These are phyloP conservation scores for Rhododendron griersonianum DNA, from an alignment of 148 eudicot genomes.

Conservation along the genomic window DNA sequence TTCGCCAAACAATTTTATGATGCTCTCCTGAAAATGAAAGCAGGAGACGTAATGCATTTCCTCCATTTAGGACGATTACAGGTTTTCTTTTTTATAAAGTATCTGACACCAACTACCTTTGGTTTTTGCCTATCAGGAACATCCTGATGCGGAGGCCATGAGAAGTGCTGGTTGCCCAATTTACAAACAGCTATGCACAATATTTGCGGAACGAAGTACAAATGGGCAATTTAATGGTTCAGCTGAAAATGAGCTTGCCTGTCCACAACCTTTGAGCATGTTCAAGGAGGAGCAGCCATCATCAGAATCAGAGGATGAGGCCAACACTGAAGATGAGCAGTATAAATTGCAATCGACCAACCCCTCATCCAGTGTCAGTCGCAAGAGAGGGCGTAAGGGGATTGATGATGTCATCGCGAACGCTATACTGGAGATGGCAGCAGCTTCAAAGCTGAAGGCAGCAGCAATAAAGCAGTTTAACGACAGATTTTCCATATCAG, in stretches of 20 bases:
- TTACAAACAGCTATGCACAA: constrained; percentile 51
- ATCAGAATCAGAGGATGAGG: constrained; percentile 48
- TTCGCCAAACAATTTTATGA: not conserved
- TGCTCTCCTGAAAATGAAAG: not conserved
- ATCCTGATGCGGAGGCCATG: constrained; percentile 66
- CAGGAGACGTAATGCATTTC: not conserved
- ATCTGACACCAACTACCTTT: not conserved
- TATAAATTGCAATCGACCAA: constrained; percentile 18
- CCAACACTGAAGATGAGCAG: constrained; percentile 21
- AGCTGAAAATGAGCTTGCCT: constrained; percentile 18
- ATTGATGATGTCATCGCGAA: constrained; percentile 48
- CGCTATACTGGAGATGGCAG: constrained; percentile 68
- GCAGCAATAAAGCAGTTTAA: constrained; percentile 38
- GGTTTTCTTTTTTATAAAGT: not conserved
- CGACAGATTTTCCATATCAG: constrained; percentile 44
- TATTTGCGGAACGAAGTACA: constrained; percentile 43
- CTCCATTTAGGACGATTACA: not conserved
- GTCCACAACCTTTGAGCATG: constrained; percentile 24
- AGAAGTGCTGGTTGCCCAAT: constrained; percentile 61
- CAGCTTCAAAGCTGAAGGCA: constrained; percentile 63
- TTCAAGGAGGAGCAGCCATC: constrained; percentile 34
- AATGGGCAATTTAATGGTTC: constrained; percentile 22
- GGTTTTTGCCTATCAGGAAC: constrained; percentile 45
- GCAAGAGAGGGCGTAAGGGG: constrained; percentile 66
- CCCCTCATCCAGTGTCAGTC: constrained; percentile 10